Evolutionary conservation across 2,329 filamentous ascomycete genomes (phyloP), one percentile per base, ranked within the genome.

Genomic region (Fusarium bactridioides): DNA sequence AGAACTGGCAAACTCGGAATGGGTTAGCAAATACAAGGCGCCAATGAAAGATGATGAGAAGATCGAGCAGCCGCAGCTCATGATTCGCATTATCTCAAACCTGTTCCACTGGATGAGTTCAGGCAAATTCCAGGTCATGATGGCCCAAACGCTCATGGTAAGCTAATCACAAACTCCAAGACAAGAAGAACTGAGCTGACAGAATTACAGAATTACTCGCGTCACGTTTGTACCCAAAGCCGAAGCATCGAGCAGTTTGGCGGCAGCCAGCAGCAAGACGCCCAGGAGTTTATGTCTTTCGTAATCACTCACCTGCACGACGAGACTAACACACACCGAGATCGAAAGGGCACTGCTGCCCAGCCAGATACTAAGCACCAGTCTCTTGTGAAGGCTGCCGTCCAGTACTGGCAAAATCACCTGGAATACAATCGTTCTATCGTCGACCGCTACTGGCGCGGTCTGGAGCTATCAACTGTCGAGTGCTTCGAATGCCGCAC

Each of bases 271-370:
- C 95, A 98, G 79, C 96, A 98, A 82, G 96, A 99, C 78, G 92
- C 94, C 4, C 93, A 95, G 73, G 96, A 98, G 77, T 97, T 97
- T 74, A 91, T 95, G 73, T 90, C 91, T 50, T 97, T 97, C 78
- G 81, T 98, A 31, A 86, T 97, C 41, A 91, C 93, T 59, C 91
- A 92, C 73, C 85, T 98, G 18, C 92, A 95, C 75, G 93, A 96
- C 78, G 96, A 99, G 81, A 91, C 97, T 10, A 97, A 97, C 79
- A 80, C 79, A 31, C 80, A 80, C 19, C 83, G 85, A n/a, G 84
- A 91, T 66, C 84, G 67, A 25, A 72, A 78, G 25, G 79, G 80
- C 58, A 74, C 73, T 8, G 74, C 74, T 2, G 44, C 67, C 27
- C 77, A 82, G 66, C 82, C 82, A 16, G 73, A 78, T 37, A 82